Evolutionary conservation across 2,329 filamentous ascomycete species (phyloP).

Genomic region (Phyllosticta paracitricarpa): DNA sequence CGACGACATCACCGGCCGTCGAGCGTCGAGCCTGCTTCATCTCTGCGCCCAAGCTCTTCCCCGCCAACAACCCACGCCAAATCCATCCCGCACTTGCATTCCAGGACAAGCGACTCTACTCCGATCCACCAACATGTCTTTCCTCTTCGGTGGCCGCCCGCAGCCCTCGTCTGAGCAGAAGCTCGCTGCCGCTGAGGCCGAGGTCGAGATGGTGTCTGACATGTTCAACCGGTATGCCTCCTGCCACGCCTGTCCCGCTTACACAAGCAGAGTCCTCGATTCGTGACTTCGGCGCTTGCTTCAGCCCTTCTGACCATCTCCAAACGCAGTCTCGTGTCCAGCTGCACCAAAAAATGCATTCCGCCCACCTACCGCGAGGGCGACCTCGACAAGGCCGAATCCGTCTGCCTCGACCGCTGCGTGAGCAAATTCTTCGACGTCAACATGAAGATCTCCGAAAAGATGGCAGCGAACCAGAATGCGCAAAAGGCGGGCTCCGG

Average conservation of each 20-base stretch:
- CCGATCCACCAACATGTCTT: conserved; percentile 9
- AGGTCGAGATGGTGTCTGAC: conserved; percentile 94
- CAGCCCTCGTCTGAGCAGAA: conserved; percentile 94
- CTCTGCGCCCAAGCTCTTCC: background rate
- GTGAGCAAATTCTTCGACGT: conserved; percentile 98
- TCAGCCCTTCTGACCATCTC: background rate
- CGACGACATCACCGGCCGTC: conserved; percentile 8
- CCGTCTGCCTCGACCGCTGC: conserved; percentile 95
- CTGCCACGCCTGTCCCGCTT: background rate
- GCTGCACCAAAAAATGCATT: conserved; percentile 90
- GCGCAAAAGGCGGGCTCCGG: conserved; percentile 50
- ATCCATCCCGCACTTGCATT: background rate
- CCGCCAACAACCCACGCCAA: background rate
- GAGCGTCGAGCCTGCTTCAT: background rate
- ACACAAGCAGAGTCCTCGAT: background rate
- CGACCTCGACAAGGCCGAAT: conserved; percentile 98
- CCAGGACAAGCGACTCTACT: background rate
- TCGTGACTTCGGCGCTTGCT: background rate
- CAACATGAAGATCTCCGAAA: conserved; percentile 93
- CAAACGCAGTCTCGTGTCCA: conserved; percentile 60
- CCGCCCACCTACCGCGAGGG: conserved; percentile 86
- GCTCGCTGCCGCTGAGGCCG: conserved; percentile 89
- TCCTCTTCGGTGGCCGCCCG: conserved; percentile 48
- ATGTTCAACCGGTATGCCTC: conserved; percentile 84
- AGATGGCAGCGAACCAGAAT: conserved; percentile 82